Evolutionary conservation across 257 asterid genomes (phyloP), one percentile per base, ranked within the genome.

Genomic region (Salvia splendens): DNA sequence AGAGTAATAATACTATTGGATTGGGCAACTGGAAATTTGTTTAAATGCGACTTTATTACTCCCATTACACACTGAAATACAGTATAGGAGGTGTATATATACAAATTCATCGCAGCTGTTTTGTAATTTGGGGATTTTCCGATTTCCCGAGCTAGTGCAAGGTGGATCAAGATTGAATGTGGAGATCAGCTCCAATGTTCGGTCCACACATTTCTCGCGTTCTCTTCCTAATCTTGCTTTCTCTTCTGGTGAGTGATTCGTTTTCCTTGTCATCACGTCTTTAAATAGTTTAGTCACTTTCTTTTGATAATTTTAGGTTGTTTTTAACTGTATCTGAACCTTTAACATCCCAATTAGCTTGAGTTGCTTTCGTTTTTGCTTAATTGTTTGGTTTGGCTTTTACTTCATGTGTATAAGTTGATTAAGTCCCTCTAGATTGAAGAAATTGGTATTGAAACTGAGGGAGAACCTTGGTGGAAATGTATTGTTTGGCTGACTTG

Each of bases 111-210:
- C 50, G 8, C 15, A 51, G 59, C 53, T 42, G 10, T 9, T 42
- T 1, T 32, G 59, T 46, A 56, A 5, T 8, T 61, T 69, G 48
- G 47, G 47, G 24, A 41, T 11, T 16, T 35, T 35, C 15, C 30
- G 45, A 17, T 47, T 9, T 38, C 24, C 46, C 12, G 75, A 49
- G 42, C 38, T 30, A 65, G 46, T 32, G n/a, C 33, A 47, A 67
- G 53, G 56, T 62, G 6, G 65, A 70, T 70, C 55, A 16, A 64
- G 76, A 68, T 73, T 64, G 78, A 57, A 70, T 51, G 73, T 46
- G 78, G 78, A 67, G 84, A 83, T 83, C 84, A 35, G 76, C 70
- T 72, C 61, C 80, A 75, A 80, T 80, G 86, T 48, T 75, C 28
- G 64, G 36, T 47, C 80, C 63, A 61, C 77, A 35, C 53, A 51